phyloP scores from a whole-genome alignment of 768 basidiomycete species.

The Bullera alba region DNA sequence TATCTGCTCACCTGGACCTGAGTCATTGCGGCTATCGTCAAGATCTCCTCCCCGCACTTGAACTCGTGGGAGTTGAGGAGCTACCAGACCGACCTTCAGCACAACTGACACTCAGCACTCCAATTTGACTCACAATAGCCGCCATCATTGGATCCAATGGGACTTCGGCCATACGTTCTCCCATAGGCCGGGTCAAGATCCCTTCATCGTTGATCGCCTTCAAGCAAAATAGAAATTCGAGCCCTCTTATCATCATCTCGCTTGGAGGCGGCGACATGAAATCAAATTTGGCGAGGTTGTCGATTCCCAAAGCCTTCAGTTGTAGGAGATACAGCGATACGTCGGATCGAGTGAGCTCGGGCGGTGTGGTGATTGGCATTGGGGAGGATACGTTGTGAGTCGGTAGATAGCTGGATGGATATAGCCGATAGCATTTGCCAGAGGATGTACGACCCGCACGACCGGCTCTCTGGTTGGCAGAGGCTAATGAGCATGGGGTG shows the following conservation, averaged over 20 bases:
- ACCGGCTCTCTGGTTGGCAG: slow-evolving; percentile 86
- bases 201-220: slow-evolving; percentile 74
- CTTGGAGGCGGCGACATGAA: slow-evolving; percentile 86
- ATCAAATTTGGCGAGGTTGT: slow-evolving; percentile 86
- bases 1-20: slow-evolving; percentile 62
- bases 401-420: slow-evolving; percentile 59
- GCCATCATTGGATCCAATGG: slow-evolving; percentile 88
- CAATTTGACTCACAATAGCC: slow-evolving; percentile 65
- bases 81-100: slow-evolving; percentile 48
- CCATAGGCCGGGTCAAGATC: slow-evolving; percentile 66
- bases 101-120: background rate
- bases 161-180: slow-evolving; percentile 83
- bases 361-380: slow-evolving; percentile 65
- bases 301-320: slow-evolving; percentile 87
- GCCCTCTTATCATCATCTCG: slow-evolving; percentile 72
- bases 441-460: slow-evolving; percentile 89
- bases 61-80: slow-evolving; percentile 77
- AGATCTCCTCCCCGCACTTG: slow-evolving; percentile 86
- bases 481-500: slow-evolving; percentile 77
- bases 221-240: slow-evolving; percentile 72
- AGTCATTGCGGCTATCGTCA: slow-evolving; percentile 94
- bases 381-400: slow-evolving; percentile 33
- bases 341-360: slow-evolving; percentile 86
- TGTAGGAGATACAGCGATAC: slow-evolving; percentile 87
- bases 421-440: slow-evolving; percentile 88